Conservation (phyloP, 306 rosid genomes). For the Prunus kanzakura region DNA sequence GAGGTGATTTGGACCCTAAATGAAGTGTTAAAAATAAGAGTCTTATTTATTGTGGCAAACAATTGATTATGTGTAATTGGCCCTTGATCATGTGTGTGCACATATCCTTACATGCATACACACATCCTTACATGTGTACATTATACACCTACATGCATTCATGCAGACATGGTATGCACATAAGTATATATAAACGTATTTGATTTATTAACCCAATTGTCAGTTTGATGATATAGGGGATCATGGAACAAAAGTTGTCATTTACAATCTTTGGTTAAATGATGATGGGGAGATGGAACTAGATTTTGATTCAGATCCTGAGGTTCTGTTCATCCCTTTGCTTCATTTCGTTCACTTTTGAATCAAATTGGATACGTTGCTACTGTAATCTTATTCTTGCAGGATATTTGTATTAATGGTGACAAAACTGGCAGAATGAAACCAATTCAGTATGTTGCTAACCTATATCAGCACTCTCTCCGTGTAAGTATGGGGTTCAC, state of each 20-base stretch:
- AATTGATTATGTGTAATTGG: background rate
- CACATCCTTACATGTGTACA: background rate
- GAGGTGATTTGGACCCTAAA: background rate
- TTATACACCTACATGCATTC: background rate
- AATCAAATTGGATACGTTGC: background rate
- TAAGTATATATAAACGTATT: background rate
- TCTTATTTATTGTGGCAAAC: background rate
- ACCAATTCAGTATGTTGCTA: conserved; percentile 62
- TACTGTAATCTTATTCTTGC: conserved; percentile 13
- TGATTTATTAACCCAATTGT: conserved; percentile 6
- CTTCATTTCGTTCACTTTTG: conserved; percentile 4
- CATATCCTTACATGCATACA: background rate
- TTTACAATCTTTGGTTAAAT: conserved; percentile 83
- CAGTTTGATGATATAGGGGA: conserved; percentile 82
- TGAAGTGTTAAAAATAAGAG: background rate
- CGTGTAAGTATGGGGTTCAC: conserved; percentile 56
- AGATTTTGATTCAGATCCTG: conserved; percentile 60
- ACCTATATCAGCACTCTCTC: conserved; percentile 60
- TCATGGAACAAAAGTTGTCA: conserved; percentile 80
- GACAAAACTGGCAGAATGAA: conserved; percentile 34
- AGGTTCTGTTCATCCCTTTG: conserved; percentile 40
- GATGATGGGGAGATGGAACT: conserved; percentile 69
- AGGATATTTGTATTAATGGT: conserved; percentile 77
- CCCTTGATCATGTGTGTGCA: background rate
- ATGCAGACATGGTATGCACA: background rate